These are phyloP conservation scores for Evernia prunastri DNA, from an alignment of 495 filamentous ascomycete genomes.

Conservation along the genomic window DNA sequence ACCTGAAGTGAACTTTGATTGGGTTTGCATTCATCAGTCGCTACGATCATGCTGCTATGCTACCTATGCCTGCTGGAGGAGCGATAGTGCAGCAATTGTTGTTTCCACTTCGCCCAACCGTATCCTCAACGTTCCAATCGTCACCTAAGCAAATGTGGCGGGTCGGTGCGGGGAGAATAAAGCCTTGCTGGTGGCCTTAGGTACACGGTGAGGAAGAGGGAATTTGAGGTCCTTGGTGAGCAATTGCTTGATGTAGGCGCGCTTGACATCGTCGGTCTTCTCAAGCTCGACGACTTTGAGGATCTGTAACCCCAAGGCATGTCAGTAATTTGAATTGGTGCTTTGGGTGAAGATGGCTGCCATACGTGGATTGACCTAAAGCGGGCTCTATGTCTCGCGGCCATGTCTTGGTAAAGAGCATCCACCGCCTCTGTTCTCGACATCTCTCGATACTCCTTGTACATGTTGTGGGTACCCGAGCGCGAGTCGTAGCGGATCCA, in stretches of 20 bases:
- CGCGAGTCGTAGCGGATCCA: constrained; percentile 99
- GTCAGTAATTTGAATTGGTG: not conserved
- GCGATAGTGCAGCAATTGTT: not conserved
- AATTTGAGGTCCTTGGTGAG: constrained; percentile 90
- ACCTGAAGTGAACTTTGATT: not conserved
- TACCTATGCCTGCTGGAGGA: not conserved
- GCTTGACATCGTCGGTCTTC: constrained; percentile 85
- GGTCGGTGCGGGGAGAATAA: constrained; percentile 86
- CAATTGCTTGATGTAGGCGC: constrained; percentile 98
- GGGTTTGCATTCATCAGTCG: not conserved
- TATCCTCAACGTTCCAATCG: not conserved
- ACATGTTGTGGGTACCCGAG: constrained; percentile 99
- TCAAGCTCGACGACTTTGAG: constrained; percentile 96
- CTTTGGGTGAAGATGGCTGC: constrained; percentile 18
- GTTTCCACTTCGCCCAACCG: not conserved
- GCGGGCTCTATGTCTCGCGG: constrained; percentile 92
- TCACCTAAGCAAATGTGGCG: constrained; percentile 66
- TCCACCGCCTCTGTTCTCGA: constrained; percentile 90
- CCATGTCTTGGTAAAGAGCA: constrained; percentile 98
- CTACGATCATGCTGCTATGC: constrained; percentile 1
- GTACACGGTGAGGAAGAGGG: constrained; percentile 93
- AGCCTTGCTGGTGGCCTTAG: constrained; percentile 72
- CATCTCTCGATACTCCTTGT: constrained; percentile 99
- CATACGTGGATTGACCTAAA: constrained; percentile 97
- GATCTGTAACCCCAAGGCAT: constrained; percentile 52